These are phyloP conservation scores for Chimonanthus praecox DNA, from an alignment of 164 flowering plant genomes.

Conservation along the genomic window DNA sequence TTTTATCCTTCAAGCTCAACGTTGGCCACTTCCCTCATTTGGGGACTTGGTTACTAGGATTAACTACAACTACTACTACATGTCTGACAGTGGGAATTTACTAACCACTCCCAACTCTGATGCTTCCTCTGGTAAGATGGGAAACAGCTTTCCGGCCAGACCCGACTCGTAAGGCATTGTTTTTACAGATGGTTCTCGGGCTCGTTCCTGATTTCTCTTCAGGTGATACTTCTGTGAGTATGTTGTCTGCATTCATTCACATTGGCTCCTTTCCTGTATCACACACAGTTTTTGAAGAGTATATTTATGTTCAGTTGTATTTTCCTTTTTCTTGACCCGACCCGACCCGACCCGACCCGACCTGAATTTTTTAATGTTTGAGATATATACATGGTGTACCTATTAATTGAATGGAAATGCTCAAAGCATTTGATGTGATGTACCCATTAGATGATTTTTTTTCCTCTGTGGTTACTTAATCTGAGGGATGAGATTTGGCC, in stretches of 20 bases:
- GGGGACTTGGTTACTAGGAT: constrained; percentile 91
- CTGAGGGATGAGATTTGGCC: too few species aligned
- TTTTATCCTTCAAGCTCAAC: constrained; percentile 86
- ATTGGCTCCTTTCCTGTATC: neutral
- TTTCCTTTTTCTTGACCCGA: neutral
- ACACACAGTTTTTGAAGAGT: neutral
- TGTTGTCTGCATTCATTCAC: neutral
- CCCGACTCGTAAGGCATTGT: constrained; percentile 12
- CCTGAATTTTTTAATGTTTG: too few species aligned
- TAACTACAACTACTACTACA: constrained; percentile 87
- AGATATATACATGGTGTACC: too few species aligned
- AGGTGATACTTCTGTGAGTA: neutral
- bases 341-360: neutral
- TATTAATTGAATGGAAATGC: too few species aligned
- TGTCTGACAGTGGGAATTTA: constrained; percentile 82
- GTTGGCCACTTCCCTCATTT: constrained; percentile 95
- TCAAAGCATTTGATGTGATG: too few species aligned
- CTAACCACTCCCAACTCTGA: constrained; percentile 54
- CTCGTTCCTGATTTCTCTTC: neutral
- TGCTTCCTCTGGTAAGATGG: constrained; percentile 33
- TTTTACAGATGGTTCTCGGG: neutral
- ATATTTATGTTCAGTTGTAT: neutral
- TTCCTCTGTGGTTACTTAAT: too few species aligned
- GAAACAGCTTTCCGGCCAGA: constrained; percentile 34
- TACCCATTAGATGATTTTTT: too few species aligned